These are phyloP conservation scores for Theobroma grandiflorum DNA, from an alignment of 441 rosid species.

Conservation along the genomic window DNA sequence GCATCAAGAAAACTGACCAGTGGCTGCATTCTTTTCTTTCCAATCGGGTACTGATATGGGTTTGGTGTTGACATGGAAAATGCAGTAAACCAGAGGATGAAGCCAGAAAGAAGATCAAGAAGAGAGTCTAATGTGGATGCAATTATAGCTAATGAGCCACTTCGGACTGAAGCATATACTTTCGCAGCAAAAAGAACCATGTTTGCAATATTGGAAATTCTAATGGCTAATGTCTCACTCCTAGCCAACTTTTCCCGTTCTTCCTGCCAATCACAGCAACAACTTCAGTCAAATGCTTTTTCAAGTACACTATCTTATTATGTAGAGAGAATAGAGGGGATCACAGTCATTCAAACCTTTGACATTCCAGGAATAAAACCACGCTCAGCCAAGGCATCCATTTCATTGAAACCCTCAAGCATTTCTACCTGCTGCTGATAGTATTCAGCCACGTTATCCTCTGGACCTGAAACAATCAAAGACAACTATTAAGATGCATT, in stretches of 20 bases:
- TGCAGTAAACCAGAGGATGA: constrained; percentile 97
- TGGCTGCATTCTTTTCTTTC: constrained; percentile 98
- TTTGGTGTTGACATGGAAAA: constrained; percentile 95
- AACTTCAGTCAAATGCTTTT: constrained; percentile 25
- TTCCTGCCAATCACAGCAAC: constrained; percentile 61
- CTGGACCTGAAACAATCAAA: constrained; percentile 63
- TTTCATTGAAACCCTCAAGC: constrained; percentile 94
- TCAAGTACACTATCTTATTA: background rate
- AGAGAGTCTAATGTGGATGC: constrained; percentile 97
- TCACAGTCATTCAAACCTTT: constrained; percentile 51
- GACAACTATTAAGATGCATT: constrained; percentile 15
- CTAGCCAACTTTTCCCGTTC: constrained; percentile 82
- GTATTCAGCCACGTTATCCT: constrained; percentile 87
- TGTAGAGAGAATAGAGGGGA: constrained; percentile 12
- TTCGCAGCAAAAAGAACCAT: constrained; percentile 92
- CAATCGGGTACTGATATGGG: constrained; percentile 94
- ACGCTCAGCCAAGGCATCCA: constrained; percentile 91
- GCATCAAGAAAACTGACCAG: constrained; percentile 59
- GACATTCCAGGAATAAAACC: constrained; percentile 92
- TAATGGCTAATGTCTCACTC: constrained; percentile 86
- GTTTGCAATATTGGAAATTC: constrained; percentile 87
- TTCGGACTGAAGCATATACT: constrained; percentile 85
- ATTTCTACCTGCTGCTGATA: constrained; percentile 95
- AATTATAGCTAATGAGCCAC: constrained; percentile 92
- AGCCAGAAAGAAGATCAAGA: constrained; percentile 96